Evolutionary conservation across 352 stramenopile species (phyloP), one percentile per base, ranked within the genome.

Genomic region (Pythium aquatile): DNA sequence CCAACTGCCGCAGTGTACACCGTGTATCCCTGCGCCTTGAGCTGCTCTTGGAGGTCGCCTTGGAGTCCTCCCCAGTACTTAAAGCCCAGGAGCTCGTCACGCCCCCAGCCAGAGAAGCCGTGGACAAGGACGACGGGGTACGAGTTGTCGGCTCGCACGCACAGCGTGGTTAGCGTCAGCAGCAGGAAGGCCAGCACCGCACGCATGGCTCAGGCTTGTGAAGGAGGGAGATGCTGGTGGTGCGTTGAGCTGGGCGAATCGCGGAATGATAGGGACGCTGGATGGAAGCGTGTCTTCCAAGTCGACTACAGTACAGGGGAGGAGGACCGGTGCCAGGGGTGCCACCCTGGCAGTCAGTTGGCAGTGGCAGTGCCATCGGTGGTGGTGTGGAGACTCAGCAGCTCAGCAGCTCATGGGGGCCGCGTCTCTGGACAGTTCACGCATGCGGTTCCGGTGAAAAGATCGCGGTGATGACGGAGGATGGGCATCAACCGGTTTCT

Each of bases 1-100:
- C 66, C 63, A 7, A 77, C 59, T 16, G 39, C 35, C 1, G 70
- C 67, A 7, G 58, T 68, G 37, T 58, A 62, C 7, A 72, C 65
- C 3, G 16, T 70, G 58, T 77, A 72, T 29, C 73, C 71, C 44
- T 78, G 33, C 2, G 61, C 60, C 24, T 70, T 58, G 37, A 78
- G 61, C n/a, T 73, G 55, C 44, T 59, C 39, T 28, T 68, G 42
- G 24, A 64, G n/a, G 35, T 73, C 65, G 47, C 55, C 59, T 17
- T 73, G 58, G 17, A 69, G 10, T 46, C 60, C 58, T 2, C 53
- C 59, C 70, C 70, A 76, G 47, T 73, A 74, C 39, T 55, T 59
- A 9, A 65, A 17, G 9, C 37, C 29, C 20, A 64, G 37, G 5
- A 61, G 14, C 54, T 71, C 64, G 42, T 70, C 57, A n/a, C 35